Conservation (phyloP, 2,329 filamentous ascomycete species). For the Nigrograna mackinnonii region DNA sequence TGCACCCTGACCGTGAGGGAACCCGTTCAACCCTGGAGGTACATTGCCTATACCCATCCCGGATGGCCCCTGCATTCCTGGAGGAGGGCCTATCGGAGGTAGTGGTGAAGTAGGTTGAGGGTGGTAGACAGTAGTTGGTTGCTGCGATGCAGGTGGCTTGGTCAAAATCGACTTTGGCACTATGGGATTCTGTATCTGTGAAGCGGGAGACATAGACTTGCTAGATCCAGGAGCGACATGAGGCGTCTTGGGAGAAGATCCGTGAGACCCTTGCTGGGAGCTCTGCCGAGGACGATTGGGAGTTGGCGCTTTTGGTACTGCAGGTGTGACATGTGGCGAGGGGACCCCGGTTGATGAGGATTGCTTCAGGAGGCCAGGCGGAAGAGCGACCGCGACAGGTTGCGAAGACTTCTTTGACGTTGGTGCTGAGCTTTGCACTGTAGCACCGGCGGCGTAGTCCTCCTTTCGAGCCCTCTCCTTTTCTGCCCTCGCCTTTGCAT, state of each 20-base stretch:
- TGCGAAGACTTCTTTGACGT: slow-evolving; percentile 40
- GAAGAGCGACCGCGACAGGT: slow-evolving; percentile 52
- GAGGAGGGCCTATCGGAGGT: slow-evolving; percentile 64
- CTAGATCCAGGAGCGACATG: slow-evolving; percentile 51
- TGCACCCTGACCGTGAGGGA: slow-evolving; percentile 56
- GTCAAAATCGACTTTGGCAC: slow-evolving; percentile 65
- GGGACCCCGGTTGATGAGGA: slow-evolving; percentile 57
- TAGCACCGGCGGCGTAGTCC: slow-evolving; percentile 42
- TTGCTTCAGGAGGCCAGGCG: slow-evolving; percentile 58
- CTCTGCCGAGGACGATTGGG: slow-evolving; percentile 75
- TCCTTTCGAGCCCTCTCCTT: slow-evolving; percentile 47
- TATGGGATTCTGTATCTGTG: slow-evolving; percentile 68
- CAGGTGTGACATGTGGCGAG: slow-evolving; percentile 85
- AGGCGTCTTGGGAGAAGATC: slow-evolving; percentile 71
- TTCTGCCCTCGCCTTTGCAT: slow-evolving; percentile 54
- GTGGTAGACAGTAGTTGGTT: slow-evolving; percentile 51
- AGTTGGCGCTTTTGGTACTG: slow-evolving; percentile 79
- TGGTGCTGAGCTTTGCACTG: slow-evolving; percentile 27
- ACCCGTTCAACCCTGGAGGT: slow-evolving; percentile 53
- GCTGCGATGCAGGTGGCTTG: slow-evolving; percentile 59
- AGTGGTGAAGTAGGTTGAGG: slow-evolving; percentile 64
- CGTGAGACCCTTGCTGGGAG: slow-evolving; percentile 77
- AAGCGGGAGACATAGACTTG: slow-evolving; percentile 64
- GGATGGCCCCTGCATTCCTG: slow-evolving; percentile 61
- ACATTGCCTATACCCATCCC: slow-evolving; percentile 50